Percentiles rank a stretch among this genome's conserved stretches.
Conservation (phyloP, 257 asterid genomes). For the Galeopsis tetrahit region DNA sequence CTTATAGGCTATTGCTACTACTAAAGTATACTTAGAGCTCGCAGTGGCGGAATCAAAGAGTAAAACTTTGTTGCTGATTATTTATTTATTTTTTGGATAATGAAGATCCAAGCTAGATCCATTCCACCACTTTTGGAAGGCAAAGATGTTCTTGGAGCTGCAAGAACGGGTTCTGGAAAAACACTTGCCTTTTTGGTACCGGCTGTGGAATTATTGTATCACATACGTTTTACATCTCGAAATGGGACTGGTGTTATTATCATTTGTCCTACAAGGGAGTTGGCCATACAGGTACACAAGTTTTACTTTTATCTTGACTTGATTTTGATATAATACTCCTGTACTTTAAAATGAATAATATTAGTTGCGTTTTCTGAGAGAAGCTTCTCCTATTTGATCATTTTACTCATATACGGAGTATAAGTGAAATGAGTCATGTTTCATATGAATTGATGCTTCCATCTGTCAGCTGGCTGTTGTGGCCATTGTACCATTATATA, state of each 20-base stretch:
- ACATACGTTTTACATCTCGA: constrained; percentile 60
- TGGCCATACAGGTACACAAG: constrained; percentile 79
- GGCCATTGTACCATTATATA: not conserved
- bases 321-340: constrained; percentile 16
- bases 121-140: constrained; percentile 88
- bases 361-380: not conserved
- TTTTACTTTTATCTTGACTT: not conserved
- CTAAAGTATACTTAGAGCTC: constrained; percentile 16
- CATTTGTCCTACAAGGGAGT: constrained; percentile 97
- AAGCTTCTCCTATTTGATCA: constrained; percentile 8
- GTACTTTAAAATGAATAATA: not conserved
- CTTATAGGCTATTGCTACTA: not conserved
- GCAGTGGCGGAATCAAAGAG: not conserved
- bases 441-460: not conserved
- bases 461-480: not conserved
- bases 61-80: not conserved
- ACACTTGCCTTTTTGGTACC: constrained; percentile 93
- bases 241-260: constrained; percentile 91
- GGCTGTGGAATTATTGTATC: constrained; percentile 76
- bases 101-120: constrained; percentile 91
- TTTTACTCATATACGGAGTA: not conserved
- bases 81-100: constrained; percentile 23
- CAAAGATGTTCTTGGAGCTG: constrained; percentile 95
- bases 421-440: not conserved
- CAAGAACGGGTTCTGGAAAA: constrained; percentile 98